These are phyloP conservation scores for Colletotrichum liaoningense DNA, from an alignment of 2,329 filamentous ascomycete genomes.

Conservation along the genomic window DNA sequence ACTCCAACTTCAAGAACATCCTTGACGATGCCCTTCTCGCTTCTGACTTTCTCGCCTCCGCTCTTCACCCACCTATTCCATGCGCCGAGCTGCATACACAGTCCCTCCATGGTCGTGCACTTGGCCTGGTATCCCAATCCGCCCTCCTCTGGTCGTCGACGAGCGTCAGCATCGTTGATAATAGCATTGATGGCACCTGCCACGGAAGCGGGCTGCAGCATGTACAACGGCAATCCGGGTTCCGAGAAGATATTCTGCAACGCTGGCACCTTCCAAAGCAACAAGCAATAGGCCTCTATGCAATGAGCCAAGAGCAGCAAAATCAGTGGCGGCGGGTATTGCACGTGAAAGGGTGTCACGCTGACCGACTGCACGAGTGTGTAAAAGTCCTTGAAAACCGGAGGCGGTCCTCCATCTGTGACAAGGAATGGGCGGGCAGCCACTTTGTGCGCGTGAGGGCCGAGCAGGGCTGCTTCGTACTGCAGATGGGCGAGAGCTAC, in stretches of 20 bases:
- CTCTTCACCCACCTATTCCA: conserved; percentile 49
- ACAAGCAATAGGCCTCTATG: conserved; percentile 49
- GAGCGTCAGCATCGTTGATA: conserved; percentile 50
- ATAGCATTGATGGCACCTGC: conserved; percentile 49
- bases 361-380: conserved; percentile 44
- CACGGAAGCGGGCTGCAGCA: conserved; percentile 55
- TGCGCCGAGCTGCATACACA: conserved; percentile 51
- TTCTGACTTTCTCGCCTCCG: conserved; percentile 15
- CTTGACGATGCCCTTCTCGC: conserved; percentile 19
- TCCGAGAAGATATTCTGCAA: conserved; percentile 43
- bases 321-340: conserved; percentile 47
- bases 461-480: conserved; percentile 62
- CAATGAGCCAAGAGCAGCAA: conserved; percentile 51
- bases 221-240: conserved; percentile 47
- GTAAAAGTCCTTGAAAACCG: conserved; percentile 54
- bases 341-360: conserved; percentile 45
- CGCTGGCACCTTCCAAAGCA: conserved; percentile 41
- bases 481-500: conserved; percentile 64
- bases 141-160: conserved; percentile 49
- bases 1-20: conserved; percentile 28
- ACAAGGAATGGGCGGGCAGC: conserved; percentile 62
- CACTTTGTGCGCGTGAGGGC: conserved; percentile 47
- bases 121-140: conserved; percentile 54
- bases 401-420: conserved; percentile 60
- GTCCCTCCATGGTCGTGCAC: conserved; percentile 53